Evolutionary conservation across 1,284 basidiomycete species (phyloP), one percentile per base, ranked within the genome.

Genomic region (Cutaneotrichosporon sp.): DNA sequence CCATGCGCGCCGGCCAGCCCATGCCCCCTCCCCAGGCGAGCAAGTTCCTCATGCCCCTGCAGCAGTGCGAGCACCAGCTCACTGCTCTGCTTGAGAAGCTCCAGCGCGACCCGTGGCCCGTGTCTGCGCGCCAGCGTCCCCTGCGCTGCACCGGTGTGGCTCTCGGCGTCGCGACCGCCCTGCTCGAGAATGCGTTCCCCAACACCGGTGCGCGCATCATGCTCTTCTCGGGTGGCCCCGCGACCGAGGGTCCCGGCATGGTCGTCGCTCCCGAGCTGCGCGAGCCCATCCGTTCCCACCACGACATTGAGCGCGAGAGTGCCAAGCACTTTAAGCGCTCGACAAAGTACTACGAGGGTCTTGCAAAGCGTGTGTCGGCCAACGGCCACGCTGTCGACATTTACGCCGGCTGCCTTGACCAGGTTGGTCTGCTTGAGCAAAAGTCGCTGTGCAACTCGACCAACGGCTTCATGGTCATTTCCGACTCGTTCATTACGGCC

Each of bases 261-360:
- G 94, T 97, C 37, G 96, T 98, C 54, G 87, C 83, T 73, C 90
- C 91, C 65, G 94, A 98, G 77, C 80, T 98, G 45, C 89, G 91
- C 74, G 94, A 99, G 73, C 91, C 94, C 2, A 97, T 99, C 64
- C 87, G 96, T 54, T 97, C 93, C 3, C 96, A 99, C 76, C 94
- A 98, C 78, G 94, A 99, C 73, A 98, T 98, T 69, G 96, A 99
- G 71, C 83, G 92, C 47, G 96, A 99, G 76, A 89, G 85, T 65
- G 93, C 89, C 46, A 97, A 96, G 77, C 93, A 97, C 75, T 98
- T 87, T 78, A 98, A 98, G 80, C 87, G 92, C 49, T 92, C 96
- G 20, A 84, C 84, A 65, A 97, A 97, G 83, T 97, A 93, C 77
- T 99, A 97, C 75, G 96, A 99, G 78, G 83, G 82, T 34, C 83